A percentile compares a stretch with the other conserved stretches of the same genome.
Conservation (phyloP, 129 eudicot genomes). For the Flaveria sonorensis region DNA sequence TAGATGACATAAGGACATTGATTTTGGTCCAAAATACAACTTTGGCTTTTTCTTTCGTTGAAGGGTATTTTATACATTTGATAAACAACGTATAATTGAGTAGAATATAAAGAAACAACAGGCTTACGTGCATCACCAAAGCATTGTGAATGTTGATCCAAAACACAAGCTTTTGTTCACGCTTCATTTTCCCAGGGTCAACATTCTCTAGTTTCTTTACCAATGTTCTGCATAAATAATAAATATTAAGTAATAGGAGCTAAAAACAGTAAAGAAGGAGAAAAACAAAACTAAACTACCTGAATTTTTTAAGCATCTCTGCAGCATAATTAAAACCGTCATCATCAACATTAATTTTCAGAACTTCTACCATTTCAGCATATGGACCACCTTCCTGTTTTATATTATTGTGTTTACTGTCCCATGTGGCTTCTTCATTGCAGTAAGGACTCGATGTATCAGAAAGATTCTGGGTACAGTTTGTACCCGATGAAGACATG, state of each 20-base stretch:
- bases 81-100: neutral
- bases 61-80: constrained; percentile 10
- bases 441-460: constrained; percentile 75
- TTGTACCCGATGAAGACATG: constrained; percentile 62
- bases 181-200: constrained; percentile 77
- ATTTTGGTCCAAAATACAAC: neutral
- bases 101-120: constrained; percentile 7
- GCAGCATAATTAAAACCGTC: constrained; percentile 67
- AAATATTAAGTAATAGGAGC: constrained; percentile 2
- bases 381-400: constrained; percentile 56
- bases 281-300: constrained; percentile 38
- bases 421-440: constrained; percentile 47
- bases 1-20: neutral
- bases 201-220: constrained; percentile 79
- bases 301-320: constrained; percentile 70
- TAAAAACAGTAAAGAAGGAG: neutral
- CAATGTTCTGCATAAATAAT: constrained; percentile 48
- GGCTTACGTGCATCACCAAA: constrained; percentile 87
- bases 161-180: constrained; percentile 82
- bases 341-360: constrained; percentile 62
- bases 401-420: constrained; percentile 37
- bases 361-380: constrained; percentile 60
- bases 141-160: constrained; percentile 92
- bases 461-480: constrained; percentile 62
- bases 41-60: neutral